Conservation (phyloP, 768 basidiomycete genomes). For the Rhodotorula graminis region DNA sequence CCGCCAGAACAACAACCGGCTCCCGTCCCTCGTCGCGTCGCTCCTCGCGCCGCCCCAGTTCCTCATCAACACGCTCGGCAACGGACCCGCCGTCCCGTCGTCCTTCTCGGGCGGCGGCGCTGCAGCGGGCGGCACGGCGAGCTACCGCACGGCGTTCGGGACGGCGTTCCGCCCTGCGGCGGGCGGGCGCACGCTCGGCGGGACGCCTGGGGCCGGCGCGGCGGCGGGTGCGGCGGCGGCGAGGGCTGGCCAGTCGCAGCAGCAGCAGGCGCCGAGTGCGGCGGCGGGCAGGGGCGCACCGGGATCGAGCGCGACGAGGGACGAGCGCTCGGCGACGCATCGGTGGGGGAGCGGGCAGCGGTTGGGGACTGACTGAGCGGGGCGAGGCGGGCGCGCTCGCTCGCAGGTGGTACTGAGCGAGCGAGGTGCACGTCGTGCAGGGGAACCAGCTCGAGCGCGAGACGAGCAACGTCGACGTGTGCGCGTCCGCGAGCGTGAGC, state of each 20-base stretch:
- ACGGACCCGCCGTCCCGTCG: conserved; percentile 15
- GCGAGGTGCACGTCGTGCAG: no score
- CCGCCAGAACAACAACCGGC: conserved; percentile 2
- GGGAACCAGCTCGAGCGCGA: no score
- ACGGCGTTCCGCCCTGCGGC: conserved; percentile 5
- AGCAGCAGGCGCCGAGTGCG: no score
- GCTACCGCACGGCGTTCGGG: conserved; percentile 17
- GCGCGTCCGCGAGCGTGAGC: no score
- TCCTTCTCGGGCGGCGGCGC: conserved; percentile 4
- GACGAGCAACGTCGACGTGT: no score
- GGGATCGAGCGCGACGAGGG: background rate
- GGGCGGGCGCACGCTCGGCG: background rate
- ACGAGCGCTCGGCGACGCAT: conserved; percentile 18
- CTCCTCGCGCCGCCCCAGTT: conserved; percentile 21
- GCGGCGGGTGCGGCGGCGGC: background rate
- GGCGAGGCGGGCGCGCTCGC: no score
- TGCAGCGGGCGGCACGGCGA: background rate
- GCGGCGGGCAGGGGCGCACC: background rate
- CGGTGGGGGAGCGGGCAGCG: conserved; percentile 38
- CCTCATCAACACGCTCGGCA: conserved; percentile 25
- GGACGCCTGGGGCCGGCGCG: no score
- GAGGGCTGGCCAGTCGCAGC: no score
- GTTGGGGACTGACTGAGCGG: conserved; percentile 18
- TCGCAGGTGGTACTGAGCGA: no score
- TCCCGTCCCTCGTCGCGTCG: background rate